Conservation (phyloP, 2,329 filamentous ascomycete genomes). For the Apiospora phragmitis region DNA sequence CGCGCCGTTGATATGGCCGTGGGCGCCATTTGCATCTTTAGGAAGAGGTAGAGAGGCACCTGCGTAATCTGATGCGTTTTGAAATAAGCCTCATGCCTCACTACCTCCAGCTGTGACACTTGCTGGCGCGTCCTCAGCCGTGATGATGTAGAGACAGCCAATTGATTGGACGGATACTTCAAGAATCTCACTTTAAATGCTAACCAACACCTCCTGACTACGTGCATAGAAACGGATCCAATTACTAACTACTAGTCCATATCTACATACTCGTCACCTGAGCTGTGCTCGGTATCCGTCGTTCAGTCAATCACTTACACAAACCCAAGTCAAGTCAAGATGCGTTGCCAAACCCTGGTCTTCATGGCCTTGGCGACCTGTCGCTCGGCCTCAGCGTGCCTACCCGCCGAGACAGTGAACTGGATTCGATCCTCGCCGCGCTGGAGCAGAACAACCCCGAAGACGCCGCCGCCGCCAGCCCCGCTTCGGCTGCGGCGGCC, state of each 20-base stretch:
- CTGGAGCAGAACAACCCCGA: constrained; percentile 5
- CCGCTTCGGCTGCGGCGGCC: neutral
- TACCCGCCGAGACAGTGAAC: neutral
- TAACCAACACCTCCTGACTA: neutral
- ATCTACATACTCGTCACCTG: neutral
- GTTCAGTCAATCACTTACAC: neutral
- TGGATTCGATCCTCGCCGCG: neutral
- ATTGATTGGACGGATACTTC: neutral
- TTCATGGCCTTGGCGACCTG: neutral
- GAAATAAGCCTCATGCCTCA: neutral
- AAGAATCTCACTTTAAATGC: neutral
- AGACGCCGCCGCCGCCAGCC: neutral
- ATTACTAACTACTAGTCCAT: neutral
- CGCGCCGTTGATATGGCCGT: no score
- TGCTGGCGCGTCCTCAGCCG: neutral
- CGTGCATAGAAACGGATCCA: neutral
- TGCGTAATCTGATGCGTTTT: neutral
- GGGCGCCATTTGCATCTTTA: neutral
- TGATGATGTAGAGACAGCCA: neutral
- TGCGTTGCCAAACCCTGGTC: constrained; percentile 1
- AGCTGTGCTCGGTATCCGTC: constrained; percentile 2
- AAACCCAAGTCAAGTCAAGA: neutral
- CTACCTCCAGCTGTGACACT: neutral
- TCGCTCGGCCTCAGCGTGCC: neutral
- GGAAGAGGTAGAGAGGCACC: neutral